Conservation (phyloP, 2,329 filamentous ascomycete genomes). For the Bipolaris oryzae region DNA sequence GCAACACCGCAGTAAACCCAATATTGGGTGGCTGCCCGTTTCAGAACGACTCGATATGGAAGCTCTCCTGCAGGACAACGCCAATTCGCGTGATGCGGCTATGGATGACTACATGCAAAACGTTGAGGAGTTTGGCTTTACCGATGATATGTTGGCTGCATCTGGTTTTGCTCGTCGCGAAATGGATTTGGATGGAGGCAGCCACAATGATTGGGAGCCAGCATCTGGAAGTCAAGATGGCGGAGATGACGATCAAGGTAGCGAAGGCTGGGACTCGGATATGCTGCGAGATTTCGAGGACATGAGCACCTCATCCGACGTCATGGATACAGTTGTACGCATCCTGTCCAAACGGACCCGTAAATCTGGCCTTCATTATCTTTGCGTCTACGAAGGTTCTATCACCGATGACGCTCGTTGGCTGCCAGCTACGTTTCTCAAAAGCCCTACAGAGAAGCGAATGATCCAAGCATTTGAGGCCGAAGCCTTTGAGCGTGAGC, state of each 20-base stretch:
- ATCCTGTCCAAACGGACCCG: conserved; percentile 56
- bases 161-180: conserved; percentile 40
- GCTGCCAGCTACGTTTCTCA: conserved; percentile 48
- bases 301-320: conserved; percentile 58
- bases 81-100: conserved; percentile 44
- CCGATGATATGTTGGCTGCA: conserved; percentile 33
- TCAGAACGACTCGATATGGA: conserved; percentile 30
- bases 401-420: conserved; percentile 57
- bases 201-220: conserved; percentile 42
- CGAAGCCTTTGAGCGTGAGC: conserved; percentile 22
- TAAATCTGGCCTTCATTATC: conserved; percentile 56
- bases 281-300: conserved; percentile 57
- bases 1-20: conserved; percentile 45
- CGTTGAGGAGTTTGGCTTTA: conserved; percentile 56
- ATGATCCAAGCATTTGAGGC: conserved; percentile 40
- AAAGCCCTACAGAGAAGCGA: conserved; percentile 27
- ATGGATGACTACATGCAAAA: conserved; percentile 76
- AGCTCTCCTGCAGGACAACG: conserved; percentile 26
- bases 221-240: conserved; percentile 19
- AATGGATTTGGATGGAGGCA: conserved; percentile 42
- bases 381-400: conserved; percentile 56
- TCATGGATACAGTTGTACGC: conserved; percentile 49
- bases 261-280: conserved; percentile 52
- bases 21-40: conserved; percentile 44
- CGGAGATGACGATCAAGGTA: conserved; percentile 16